phyloP scores from a whole-genome alignment of 305 asterid genomes.

The Nicotiana rustica region DNA sequence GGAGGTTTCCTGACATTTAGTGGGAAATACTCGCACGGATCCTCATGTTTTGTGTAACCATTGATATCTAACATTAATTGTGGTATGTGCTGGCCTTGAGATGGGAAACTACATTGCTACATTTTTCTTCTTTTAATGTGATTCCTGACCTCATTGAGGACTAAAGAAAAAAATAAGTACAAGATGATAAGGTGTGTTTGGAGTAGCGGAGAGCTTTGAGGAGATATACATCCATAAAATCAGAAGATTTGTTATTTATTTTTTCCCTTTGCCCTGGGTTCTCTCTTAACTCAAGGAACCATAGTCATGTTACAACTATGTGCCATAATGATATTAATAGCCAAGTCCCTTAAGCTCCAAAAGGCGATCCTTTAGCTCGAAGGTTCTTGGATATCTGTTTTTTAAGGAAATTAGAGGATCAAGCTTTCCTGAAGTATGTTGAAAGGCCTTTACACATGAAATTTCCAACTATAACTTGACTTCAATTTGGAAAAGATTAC shows the following conservation, averaged over 20 bases:
- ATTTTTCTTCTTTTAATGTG: slow-evolving; percentile 11
- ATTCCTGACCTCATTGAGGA: slow-evolving; percentile 20
- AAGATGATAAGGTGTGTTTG: slow-evolving; percentile 24
- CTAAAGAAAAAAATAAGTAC: neutral
- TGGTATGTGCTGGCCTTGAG: slow-evolving; percentile 5
- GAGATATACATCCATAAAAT: neutral
- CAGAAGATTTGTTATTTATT: neutral
- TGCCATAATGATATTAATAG: slow-evolving; percentile 14
- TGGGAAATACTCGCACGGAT: slow-evolving; percentile 18
- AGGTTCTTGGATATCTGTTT: slow-evolving; percentile 2
- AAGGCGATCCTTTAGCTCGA: neutral
- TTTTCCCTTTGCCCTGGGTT: neutral
- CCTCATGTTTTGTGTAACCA: neutral
- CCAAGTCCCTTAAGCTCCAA: slow-evolving; percentile 17
- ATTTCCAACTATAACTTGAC: neutral
- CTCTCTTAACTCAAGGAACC: neutral
- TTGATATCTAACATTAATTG: slow-evolving; percentile 22
- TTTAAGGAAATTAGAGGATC: slow-evolving; percentile 19
- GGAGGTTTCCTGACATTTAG: slow-evolving; percentile 14
- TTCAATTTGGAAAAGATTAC: slow-evolving; percentile 23
- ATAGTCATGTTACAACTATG: slow-evolving; percentile 10
- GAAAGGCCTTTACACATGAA: slow-evolving; percentile 25
- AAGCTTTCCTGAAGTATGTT: neutral
- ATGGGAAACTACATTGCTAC: neutral
- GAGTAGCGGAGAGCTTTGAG: neutral